Base-by-base conservation (phyloP, 1,284 basidiomycete species). In the Ceratobasidium sp. region DNA sequence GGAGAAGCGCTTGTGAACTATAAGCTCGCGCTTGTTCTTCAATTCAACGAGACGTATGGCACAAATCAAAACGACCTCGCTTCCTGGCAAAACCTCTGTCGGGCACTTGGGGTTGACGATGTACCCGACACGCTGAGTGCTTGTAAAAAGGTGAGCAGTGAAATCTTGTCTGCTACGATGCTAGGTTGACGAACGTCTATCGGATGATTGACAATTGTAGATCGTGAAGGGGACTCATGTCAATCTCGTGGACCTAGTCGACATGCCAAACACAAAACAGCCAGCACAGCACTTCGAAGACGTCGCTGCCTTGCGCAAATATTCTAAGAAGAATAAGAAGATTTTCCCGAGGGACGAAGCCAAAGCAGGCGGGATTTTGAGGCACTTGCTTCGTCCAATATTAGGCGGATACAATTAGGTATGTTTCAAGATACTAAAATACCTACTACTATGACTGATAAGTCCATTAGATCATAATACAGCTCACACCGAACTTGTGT, bases 21-120 rank as follows among this genome's bases (percentile, higher is more conserved):
- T 26, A 50, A 54, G 33, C 57, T 38, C 26, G 71, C 71, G 20
- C 44, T 62, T 3, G 50, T 54, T 6, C 33, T 62, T 20, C 44
- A 74, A 46, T 74, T 74, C 48, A 74, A 74, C 46, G 61, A 10
- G 20, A 48, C 59, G 28, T 74, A 64, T 50, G 71, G 71, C 2
- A 74, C 71, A 15, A 48, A 74, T n/a, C 57, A 74, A 44, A 74
- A 74, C 33, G 61, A 65, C 33, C 23, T 74, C 3, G 26, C 28
- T 17, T 42, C 71, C 12, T 74, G 71, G 71, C 71, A 74, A 26
- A 74, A 50, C 26, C 61, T 74, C 9, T 74, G 71, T 48, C 23
- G 46, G 15, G 71, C 59, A 4, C 12, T 74, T 33, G 38, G 59
- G 6, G 13, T 74, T 9, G 28, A 65, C 17, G 38, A 62, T 4